Percentiles rank a stretch among this genome's conserved stretches.
Evolutionary conservation across 345 rosid genomes (phyloP).

Genomic region (Eucalyptus cloeziana): DNA sequence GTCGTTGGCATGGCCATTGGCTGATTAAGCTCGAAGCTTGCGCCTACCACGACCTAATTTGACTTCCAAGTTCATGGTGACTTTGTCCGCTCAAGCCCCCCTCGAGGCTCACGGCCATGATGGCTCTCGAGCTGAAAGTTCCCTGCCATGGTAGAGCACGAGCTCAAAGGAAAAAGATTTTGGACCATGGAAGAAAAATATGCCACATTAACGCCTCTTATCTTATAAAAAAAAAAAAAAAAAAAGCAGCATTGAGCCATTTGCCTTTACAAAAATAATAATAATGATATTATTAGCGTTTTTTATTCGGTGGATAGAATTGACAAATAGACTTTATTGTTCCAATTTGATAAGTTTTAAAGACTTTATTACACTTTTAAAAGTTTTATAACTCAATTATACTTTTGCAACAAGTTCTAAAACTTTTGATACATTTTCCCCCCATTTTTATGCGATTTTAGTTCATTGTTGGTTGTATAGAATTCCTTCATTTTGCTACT

Average conservation of each 20-base stretch:
- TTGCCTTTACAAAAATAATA: background rate
- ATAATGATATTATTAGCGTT: fast-evolving
- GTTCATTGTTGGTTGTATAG: background rate
- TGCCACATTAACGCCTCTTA: background rate
- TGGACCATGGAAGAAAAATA: background rate
- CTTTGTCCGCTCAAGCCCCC: background rate
- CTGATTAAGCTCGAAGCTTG: background rate
- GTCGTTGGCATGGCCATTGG: background rate
- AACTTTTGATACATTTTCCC: fast-evolving
- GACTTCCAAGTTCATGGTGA: background rate
- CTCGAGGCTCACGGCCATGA: background rate
- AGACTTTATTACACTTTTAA: background rate
- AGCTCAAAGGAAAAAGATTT: background rate
- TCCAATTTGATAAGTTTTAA: background rate
- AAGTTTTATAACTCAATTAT: fast-evolving
- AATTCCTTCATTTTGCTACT: background rate
- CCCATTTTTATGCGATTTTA: background rate
- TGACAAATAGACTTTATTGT: fast-evolving
- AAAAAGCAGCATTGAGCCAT: background rate
- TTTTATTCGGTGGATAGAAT: background rate
- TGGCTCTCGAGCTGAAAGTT: background rate
- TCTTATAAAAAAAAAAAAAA: background rate
- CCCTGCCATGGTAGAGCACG: background rate
- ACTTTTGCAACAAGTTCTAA: background rate
- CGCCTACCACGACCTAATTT: background rate